phyloP scores from a whole-genome alignment of 768 basidiomycete species.

The Naganishia randhawae region DNA sequence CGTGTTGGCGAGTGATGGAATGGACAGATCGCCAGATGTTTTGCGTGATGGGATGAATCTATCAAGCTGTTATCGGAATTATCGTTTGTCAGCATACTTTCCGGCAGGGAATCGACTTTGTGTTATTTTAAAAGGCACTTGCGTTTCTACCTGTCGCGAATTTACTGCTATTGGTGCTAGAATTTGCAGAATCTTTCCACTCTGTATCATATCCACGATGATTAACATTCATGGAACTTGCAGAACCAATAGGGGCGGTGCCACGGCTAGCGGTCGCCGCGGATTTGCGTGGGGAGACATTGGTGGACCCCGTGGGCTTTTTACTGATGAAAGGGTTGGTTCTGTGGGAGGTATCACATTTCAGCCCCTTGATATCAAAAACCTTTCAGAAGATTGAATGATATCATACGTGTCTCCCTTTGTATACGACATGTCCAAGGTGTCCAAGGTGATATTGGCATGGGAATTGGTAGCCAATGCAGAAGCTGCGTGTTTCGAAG shows the following conservation, averaged over 20 bases:
- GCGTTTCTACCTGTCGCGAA: constrained; percentile 27
- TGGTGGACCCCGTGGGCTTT: constrained; percentile 1
- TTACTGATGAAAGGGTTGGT: constrained; percentile 29
- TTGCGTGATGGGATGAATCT: constrained; percentile 28
- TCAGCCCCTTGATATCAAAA: not conserved
- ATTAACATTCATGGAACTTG: constrained; percentile 18
- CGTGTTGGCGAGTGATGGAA: constrained; percentile 28
- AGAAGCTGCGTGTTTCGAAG: constrained; percentile 9
- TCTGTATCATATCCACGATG: constrained; percentile 8
- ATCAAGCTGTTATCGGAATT: constrained; percentile 22
- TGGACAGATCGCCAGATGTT: constrained; percentile 30
- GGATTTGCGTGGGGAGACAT: constrained; percentile 21
- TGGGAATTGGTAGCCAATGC: constrained; percentile 2
- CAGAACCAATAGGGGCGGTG: not conserved
- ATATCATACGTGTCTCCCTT: constrained; percentile 23
- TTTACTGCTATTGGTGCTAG: constrained; percentile 16
- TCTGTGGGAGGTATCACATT: not conserved
- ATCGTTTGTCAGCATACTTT: not conserved
- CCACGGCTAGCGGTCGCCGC: not conserved
- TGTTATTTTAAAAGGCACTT: not conserved
- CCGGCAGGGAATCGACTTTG: not conserved
- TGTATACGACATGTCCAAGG: not conserved
- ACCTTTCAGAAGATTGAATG: not conserved
- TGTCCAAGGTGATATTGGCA: constrained; percentile 24
- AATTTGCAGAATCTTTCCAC: constrained; percentile 7